These are phyloP conservation scores for Peziza echinospora DNA, from an alignment of 495 filamentous ascomycete genomes.

Conservation along the genomic window DNA sequence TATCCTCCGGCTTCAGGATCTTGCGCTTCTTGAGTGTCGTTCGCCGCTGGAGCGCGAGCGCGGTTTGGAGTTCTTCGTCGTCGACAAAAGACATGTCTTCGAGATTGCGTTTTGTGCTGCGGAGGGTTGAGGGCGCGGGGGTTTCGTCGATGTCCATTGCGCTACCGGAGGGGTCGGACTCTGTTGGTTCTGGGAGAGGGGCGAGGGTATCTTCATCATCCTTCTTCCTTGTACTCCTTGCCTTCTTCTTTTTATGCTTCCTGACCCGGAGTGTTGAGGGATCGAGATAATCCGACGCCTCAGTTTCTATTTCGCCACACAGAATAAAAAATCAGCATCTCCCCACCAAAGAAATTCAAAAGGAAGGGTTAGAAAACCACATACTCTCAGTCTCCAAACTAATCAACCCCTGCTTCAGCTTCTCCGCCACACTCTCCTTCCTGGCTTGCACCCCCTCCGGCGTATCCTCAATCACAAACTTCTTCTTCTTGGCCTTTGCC, in stretches of 20 bases:
- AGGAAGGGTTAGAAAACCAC: slow-evolving; percentile 5
- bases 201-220: slow-evolving; percentile 57
- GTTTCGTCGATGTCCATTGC: slow-evolving; percentile 61
- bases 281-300: slow-evolving; percentile 76
- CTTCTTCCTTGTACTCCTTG: slow-evolving; percentile 48
- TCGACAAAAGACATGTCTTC: slow-evolving; percentile 58
- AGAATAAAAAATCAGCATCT: no score
- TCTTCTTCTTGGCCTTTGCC: slow-evolving; percentile 62
- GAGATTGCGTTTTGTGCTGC: slow-evolving; percentile 37
- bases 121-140: slow-evolving; percentile 18
- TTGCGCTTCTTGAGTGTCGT: slow-evolving; percentile 79
- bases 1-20: slow-evolving; percentile 57
- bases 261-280: slow-evolving; percentile 65
- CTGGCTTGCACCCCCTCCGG: slow-evolving; percentile 10
- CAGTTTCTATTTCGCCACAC: slow-evolving; percentile 43
- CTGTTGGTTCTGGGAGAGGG: slow-evolving; percentile 8
- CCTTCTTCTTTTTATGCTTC: slow-evolving; percentile 87
- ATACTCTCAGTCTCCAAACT: slow-evolving; percentile 48
- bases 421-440: slow-evolving; percentile 27
- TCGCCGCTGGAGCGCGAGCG: slow-evolving; percentile 56
- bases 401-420: slow-evolving; percentile 44
- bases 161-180: slow-evolving; percentile 22
- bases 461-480: slow-evolving; percentile 28
- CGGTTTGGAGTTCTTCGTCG: slow-evolving; percentile 80
- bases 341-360: no score